A percentile compares a stretch with the other conserved stretches of the same genome.
Evolutionary conservation across 306 rosid species (phyloP).

Genomic region (Quercus rubra): DNA sequence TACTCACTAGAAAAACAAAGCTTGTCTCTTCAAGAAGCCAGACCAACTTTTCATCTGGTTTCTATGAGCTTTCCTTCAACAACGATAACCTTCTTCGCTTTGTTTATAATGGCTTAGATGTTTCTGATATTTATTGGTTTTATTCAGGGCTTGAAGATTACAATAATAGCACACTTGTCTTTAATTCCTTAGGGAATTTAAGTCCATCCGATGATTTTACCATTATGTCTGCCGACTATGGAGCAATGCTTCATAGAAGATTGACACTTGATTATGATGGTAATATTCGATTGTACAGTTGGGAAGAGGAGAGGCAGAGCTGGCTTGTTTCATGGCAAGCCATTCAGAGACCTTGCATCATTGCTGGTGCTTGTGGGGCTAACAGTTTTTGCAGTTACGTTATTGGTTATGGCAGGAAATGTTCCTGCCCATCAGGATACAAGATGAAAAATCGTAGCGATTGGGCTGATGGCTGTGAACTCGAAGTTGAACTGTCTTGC

Average conservation of each 20-base stretch:
- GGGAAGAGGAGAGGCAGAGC: background rate
- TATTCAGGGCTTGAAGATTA: constrained; percentile 10
- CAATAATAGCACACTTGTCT: background rate
- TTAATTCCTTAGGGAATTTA: constrained; percentile 15
- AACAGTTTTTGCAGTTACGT: constrained; percentile 21
- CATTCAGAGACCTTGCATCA: background rate
- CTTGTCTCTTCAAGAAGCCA: constrained; percentile 30
- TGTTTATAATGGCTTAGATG: constrained; percentile 21
- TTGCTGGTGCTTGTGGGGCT: constrained; percentile 39
- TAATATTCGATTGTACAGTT: constrained; percentile 29
- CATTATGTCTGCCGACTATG: constrained; percentile 22
- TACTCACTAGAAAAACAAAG: constrained; percentile 16
- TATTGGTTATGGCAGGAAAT: constrained; percentile 17
- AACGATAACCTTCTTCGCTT: constrained; percentile 24
- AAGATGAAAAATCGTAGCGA: constrained; percentile 13
- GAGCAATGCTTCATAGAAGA: constrained; percentile 21
- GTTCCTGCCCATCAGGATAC: constrained; percentile 26
- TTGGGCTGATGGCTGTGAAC: constrained; percentile 50
- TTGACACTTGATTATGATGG: constrained; percentile 33
- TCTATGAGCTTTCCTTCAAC: constrained; percentile 25
- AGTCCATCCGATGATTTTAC: constrained; percentile 11
- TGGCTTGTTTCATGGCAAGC: constrained; percentile 39
- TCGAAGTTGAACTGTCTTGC: constrained; percentile 20
- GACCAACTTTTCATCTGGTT: constrained; percentile 26
- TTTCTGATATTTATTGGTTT: constrained; percentile 32